A percentile compares a stretch with the other conserved stretches of the same genome.
These are phyloP conservation scores for Wickerhamiella alocasiicola DNA, from an alignment of 805 yeast genomes.

Conservation along the genomic window DNA sequence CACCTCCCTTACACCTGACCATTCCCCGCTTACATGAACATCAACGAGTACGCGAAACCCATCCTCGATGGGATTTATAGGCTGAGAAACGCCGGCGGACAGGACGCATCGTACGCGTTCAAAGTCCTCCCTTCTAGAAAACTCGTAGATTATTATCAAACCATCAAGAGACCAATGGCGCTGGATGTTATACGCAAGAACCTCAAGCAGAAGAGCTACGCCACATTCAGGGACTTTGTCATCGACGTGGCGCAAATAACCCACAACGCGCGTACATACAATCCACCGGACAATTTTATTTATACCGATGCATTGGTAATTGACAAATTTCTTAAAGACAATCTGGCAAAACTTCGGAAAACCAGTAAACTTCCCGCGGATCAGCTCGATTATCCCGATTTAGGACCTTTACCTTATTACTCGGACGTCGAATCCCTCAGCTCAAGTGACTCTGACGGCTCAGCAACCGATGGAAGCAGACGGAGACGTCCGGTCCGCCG, in stretches of 20 bases:
- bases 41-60: conserved; percentile 14
- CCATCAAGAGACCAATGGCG: conserved; percentile 71
- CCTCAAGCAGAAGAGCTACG: conserved; percentile 43
- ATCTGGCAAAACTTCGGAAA: conserved; percentile 37
- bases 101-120: conserved; percentile 43
- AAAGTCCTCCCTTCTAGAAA: conserved; percentile 61
- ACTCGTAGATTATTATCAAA: conserved; percentile 66
- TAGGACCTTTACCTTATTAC: conserved; percentile 57
- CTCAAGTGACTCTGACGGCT: conserved; percentile 19
- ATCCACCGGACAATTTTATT: conserved; percentile 54
- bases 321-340: conserved; percentile 38
- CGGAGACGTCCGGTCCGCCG: conserved; percentile 22
- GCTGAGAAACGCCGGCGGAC: conserved; percentile 28
- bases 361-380: conserved; percentile 30
- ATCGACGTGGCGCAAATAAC: conserved; percentile 71
- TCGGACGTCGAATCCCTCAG: conserved; percentile 6
- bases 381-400: conserved; percentile 41
- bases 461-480: conserved; percentile 22
- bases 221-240: conserved; percentile 53
- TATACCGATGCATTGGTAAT: conserved; percentile 55
- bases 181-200: conserved; percentile 52
- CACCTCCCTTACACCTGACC: too few relatives aligned
- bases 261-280: conserved; percentile 83
- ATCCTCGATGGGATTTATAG: conserved; percentile 26
- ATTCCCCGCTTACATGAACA: conserved; percentile 2